Evolutionary conservation across 2,329 filamentous ascomycete genomes (phyloP).

Genomic region (Zymoseptoria pseudotritici): DNA sequence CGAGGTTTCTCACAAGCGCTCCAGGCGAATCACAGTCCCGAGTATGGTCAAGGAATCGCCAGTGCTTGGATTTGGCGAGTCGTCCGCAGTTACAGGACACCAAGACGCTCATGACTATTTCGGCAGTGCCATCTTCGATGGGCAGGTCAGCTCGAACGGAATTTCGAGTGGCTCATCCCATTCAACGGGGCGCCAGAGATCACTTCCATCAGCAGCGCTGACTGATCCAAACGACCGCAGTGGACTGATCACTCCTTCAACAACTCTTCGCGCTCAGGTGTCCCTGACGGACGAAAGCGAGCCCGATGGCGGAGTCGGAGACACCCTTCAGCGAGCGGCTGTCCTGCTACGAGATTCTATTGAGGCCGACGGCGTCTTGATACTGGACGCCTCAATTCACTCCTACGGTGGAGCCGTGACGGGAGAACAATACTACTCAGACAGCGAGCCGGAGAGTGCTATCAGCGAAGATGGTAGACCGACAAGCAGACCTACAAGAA

Average conservation of each 20-base stretch:
- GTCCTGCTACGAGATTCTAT: slow-evolving; percentile 42
- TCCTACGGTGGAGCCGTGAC: slow-evolving; percentile 12
- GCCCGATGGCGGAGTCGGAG: not conserved
- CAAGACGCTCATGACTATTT: not conserved
- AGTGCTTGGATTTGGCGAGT: not conserved
- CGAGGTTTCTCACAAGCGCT: not conserved
- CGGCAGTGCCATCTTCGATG: not conserved
- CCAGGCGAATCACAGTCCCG: not conserved
- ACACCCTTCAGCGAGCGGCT: slow-evolving; percentile 41
- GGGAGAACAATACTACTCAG: not conserved
- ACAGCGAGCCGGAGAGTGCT: not conserved
- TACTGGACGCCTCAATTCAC: slow-evolving; percentile 29
- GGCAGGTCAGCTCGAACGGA: not conserved
- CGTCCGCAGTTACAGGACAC: not conserved
- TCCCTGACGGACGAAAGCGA: slow-evolving; percentile 6
- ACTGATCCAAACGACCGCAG: not conserved
- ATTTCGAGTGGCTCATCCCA: not conserved
- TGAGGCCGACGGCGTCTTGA: slow-evolving; percentile 40
- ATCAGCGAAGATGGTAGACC: not conserved
- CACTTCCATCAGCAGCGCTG: not conserved
- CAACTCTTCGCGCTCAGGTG: not conserved
- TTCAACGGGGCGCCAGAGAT: not conserved
- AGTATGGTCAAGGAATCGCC: not conserved
- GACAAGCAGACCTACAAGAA: not conserved
- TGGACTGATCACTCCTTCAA: not conserved